These are phyloP conservation scores for Microsporum audouinii DNA, from an alignment of 2,329 filamentous ascomycete species.

Conservation along the genomic window DNA sequence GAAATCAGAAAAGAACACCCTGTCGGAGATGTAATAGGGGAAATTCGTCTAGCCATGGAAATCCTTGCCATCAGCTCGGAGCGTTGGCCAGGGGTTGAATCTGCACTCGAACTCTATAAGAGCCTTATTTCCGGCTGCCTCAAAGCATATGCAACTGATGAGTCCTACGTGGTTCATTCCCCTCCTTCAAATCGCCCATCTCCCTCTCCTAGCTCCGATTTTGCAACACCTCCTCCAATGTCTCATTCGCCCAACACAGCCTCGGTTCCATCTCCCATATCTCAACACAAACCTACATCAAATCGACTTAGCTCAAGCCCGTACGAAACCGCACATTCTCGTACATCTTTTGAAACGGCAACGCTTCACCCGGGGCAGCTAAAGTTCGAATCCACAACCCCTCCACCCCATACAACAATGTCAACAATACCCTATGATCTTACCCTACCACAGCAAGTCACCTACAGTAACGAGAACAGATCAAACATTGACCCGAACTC, in stretches of 20 bases:
- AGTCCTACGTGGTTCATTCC: conserved; percentile 41
- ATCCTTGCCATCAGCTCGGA: conserved; percentile 70
- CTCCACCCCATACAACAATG: not conserved
- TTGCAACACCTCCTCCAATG: conserved; percentile 29
- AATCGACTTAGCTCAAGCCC: not conserved
- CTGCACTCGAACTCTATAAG: conserved; percentile 74
- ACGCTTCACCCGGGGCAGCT: not conserved
- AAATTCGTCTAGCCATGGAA: conserved; percentile 64
- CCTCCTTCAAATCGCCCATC: conserved; percentile 33
- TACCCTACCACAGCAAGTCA: not conserved
- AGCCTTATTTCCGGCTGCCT: conserved; percentile 76
- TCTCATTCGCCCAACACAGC: conserved; percentile 31
- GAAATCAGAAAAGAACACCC: conserved; percentile 64
- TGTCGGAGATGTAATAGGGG: conserved; percentile 62
- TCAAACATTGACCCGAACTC: not conserved
- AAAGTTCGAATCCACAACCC: not conserved
- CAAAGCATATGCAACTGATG: conserved; percentile 65
- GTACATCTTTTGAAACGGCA: not conserved
- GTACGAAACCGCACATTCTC: not conserved
- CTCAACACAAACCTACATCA: not conserved
- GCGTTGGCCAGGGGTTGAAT: conserved; percentile 81
- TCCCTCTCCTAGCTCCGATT: conserved; percentile 30
- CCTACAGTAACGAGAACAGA: not conserved
- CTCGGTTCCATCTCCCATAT: not conserved
- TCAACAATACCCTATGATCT: not conserved